Evolutionary conservation across 257 asterid species (phyloP).

Genomic region (Solanum sejunctum): DNA sequence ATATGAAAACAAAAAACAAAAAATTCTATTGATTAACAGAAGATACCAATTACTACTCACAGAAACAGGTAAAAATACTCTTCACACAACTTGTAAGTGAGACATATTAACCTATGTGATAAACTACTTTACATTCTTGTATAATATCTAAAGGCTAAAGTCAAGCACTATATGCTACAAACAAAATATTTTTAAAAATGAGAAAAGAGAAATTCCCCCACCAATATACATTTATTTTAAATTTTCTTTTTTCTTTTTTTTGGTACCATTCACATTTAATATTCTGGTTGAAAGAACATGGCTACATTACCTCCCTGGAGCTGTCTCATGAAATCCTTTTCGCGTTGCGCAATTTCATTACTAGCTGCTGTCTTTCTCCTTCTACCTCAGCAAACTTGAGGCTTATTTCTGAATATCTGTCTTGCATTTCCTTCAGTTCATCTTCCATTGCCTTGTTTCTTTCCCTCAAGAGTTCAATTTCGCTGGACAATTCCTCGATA

Average conservation of each 20-base stretch:
- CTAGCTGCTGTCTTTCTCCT: constrained; percentile 93
- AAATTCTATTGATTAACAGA: not conserved
- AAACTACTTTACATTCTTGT: not conserved
- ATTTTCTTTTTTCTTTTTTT: constrained; percentile 1
- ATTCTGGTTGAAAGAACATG: constrained; percentile 7
- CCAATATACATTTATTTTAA: constrained; percentile 24
- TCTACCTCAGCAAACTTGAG: constrained; percentile 98
- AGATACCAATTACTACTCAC: not conserved
- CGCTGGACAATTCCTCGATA: constrained; percentile 17
- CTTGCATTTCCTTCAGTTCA: constrained; percentile 91
- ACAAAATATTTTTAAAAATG: not conserved
- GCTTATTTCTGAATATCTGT: constrained; percentile 92
- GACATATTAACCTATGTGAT: not conserved
- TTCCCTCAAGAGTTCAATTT: constrained; percentile 43
- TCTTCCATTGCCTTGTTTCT: constrained; percentile 52
- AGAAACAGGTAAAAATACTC: not conserved
- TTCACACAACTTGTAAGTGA: not conserved
- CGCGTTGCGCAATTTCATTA: constrained; percentile 75
- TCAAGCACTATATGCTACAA: constrained; percentile 10
- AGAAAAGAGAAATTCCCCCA: constrained; percentile 3
- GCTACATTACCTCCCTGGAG: constrained; percentile 5
- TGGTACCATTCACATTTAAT: constrained; percentile 3
- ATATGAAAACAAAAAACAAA: not conserved
- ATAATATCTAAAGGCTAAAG: not conserved
- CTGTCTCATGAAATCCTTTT: constrained; percentile 28